A percentile compares a stretch with the other conserved stretches of the same genome.
Evolutionary conservation across 2,329 filamentous ascomycete species (phyloP).

Genomic region (Blumeria hordei): DNA sequence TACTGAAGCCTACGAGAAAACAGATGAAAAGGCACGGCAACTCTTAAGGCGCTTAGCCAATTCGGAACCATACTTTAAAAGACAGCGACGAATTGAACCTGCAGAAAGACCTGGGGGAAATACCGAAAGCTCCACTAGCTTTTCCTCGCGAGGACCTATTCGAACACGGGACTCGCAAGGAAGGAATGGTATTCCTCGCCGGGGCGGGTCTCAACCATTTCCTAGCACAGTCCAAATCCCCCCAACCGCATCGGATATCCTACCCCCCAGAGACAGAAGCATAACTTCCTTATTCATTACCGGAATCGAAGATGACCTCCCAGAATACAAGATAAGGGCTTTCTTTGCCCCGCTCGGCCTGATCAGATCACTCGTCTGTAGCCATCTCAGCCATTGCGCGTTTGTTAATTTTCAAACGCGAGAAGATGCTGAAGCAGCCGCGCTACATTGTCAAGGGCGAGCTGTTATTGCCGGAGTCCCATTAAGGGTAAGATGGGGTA

Average conservation of each 20-base stretch:
- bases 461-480: constrained; percentile 82
- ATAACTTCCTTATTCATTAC: constrained; percentile 89
- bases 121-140: constrained; percentile 7
- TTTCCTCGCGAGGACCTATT: constrained; percentile 36
- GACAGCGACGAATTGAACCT: constrained; percentile 52
- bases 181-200: constrained; percentile 17
- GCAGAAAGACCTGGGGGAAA: constrained; percentile 16
- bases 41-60: constrained; percentile 62
- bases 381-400: constrained; percentile 89
- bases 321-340: constrained; percentile 71
- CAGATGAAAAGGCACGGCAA: constrained; percentile 87
- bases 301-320: constrained; percentile 85
- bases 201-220: constrained; percentile 28
- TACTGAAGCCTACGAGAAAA: constrained; percentile 83
- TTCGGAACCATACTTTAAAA: constrained; percentile 88
- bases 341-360: constrained; percentile 80
- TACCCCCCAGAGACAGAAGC: constrained; percentile 59
- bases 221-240: constrained; percentile 50
- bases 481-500: constrained; percentile 73
- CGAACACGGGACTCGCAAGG: constrained; percentile 44
- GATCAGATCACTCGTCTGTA: constrained; percentile 80
- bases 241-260: constrained; percentile 62
- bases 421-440: constrained; percentile 64
- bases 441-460: constrained; percentile 62
- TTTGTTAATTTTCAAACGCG: constrained; percentile 86